These are phyloP conservation scores for Pythium volutum DNA, from an alignment of 352 stramenopile species.

Conservation along the genomic window DNA sequence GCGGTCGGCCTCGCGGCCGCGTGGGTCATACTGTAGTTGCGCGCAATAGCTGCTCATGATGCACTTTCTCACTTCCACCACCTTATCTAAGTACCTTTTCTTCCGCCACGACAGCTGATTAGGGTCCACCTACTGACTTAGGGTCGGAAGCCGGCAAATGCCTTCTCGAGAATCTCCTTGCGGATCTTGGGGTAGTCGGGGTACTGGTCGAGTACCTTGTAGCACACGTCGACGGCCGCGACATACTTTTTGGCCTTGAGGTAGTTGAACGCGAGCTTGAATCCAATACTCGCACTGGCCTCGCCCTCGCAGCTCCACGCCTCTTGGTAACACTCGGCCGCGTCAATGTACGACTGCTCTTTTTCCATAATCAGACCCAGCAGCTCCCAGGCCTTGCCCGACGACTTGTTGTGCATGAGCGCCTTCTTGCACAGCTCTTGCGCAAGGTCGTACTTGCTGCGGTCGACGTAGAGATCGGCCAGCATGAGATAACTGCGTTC, in stretches of 20 bases:
- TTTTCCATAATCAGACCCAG: slow-evolving; percentile 95
- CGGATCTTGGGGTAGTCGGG: slow-evolving; percentile 94
- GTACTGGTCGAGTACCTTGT: slow-evolving; percentile 92
- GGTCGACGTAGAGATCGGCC: slow-evolving; percentile 91
- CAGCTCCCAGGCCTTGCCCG: slow-evolving; percentile 90
- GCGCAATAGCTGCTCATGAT: neutral
- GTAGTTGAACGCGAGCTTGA: slow-evolving; percentile 96
- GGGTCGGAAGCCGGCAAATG: slow-evolving; percentile 83
- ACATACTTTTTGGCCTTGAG: slow-evolving; percentile 92
- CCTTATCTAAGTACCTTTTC: neutral
- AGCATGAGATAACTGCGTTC: slow-evolving; percentile 92
- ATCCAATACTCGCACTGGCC: slow-evolving; percentile 87
- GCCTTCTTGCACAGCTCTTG: slow-evolving; percentile 92
- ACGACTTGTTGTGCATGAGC: slow-evolving; percentile 92
- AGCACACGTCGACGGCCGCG: slow-evolving; percentile 89
- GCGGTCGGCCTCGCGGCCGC: neutral
- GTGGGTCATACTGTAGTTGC: slow-evolving; percentile 2
- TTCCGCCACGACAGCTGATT: no score
- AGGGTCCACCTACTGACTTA: slow-evolving; percentile 25
- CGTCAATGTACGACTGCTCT: slow-evolving; percentile 91
- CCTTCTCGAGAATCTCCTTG: slow-evolving; percentile 93
- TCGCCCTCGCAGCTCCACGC: slow-evolving; percentile 80
- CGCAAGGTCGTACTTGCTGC: slow-evolving; percentile 91
- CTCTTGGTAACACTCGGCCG: slow-evolving; percentile 92
- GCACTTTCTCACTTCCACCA: no score